phyloP scores from a whole-genome alignment of 768 basidiomycete genomes.

The Imleria badia region DNA sequence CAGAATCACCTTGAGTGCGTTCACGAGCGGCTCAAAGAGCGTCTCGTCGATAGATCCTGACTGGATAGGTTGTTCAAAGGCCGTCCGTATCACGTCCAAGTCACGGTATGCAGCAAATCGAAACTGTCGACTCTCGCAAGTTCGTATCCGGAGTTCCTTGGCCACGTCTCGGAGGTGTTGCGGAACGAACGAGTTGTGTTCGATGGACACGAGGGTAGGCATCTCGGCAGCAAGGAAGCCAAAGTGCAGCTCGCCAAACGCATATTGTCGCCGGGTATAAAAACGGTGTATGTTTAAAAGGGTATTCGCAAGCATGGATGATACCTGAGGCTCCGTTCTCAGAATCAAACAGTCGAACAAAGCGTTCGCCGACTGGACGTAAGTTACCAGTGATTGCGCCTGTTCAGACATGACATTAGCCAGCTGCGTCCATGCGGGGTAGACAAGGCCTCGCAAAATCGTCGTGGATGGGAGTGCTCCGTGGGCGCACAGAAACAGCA shows the following conservation, averaged over 20 bases:
- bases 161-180: slow-evolving; percentile 49
- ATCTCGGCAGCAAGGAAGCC: slow-evolving; percentile 58
- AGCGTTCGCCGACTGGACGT: slow-evolving; percentile 61
- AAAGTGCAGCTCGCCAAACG: slow-evolving; percentile 69
- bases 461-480: slow-evolving; percentile 74
- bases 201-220: slow-evolving; percentile 69
- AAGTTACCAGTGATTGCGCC: slow-evolving; percentile 43
- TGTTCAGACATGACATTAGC: slow-evolving; percentile 41
- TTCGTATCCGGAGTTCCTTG: slow-evolving; percentile 50
- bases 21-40: slow-evolving; percentile 61
- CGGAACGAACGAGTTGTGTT: slow-evolving; percentile 56
- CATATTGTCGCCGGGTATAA: slow-evolving; percentile 64
- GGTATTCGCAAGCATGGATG: slow-evolving; percentile 41
- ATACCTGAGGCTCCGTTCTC: slow-evolving; percentile 45
- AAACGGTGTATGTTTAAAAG: slow-evolving; percentile 69
- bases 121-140: slow-evolving; percentile 68
- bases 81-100: slow-evolving; percentile 64
- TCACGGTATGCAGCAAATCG: slow-evolving; percentile 75
- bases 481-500: slow-evolving; percentile 62
- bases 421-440: slow-evolving; percentile 71
- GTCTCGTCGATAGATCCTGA: slow-evolving; percentile 47
- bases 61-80: slow-evolving; percentile 64
- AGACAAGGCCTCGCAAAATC: slow-evolving; percentile 71
- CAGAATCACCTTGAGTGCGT: slow-evolving; percentile 65
- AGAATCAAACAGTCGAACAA: slow-evolving; percentile 64